These are phyloP conservation scores for Monascus ruber DNA, from an alignment of 2,329 filamentous ascomycete genomes.

Conservation along the genomic window DNA sequence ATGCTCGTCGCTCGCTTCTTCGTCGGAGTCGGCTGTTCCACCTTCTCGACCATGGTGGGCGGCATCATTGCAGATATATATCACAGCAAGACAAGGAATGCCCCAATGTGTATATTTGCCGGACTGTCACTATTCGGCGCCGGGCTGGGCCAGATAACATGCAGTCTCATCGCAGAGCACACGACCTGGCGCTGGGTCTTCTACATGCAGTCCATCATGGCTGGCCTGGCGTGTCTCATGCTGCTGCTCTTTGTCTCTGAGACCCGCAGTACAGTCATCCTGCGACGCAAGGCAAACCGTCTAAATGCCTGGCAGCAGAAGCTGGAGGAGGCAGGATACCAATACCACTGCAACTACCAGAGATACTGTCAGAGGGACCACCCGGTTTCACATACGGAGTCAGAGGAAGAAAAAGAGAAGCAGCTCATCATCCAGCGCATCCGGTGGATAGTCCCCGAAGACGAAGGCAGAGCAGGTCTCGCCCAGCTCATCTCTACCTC, in stretches of 20 bases:
- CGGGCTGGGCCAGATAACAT: conserved; percentile 63
- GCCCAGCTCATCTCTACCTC: conserved; percentile 61
- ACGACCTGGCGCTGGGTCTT: conserved; percentile 77
- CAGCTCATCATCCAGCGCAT: conserved; percentile 51
- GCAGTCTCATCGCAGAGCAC: conserved; percentile 56
- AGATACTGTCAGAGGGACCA: too few relatives aligned
- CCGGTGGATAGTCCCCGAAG: conserved; percentile 67
- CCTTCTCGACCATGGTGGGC: conserved; percentile 83
- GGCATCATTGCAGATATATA: conserved; percentile 84
- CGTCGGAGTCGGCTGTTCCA: conserved; percentile 61
- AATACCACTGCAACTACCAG: too few relatives aligned
- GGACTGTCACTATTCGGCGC: conserved; percentile 68
- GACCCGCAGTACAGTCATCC: conserved; percentile 67
- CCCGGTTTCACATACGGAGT: conserved; percentile 38
- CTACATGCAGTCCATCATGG: conserved; percentile 68
- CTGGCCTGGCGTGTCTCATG: conserved; percentile 50
- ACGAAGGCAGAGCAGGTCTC: conserved; percentile 63
- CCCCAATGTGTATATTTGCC: conserved; percentile 83
- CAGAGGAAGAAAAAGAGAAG: conserved; percentile 17
- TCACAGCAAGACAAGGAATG: conserved; percentile 65
- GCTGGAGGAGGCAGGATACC: conserved; percentile 55
- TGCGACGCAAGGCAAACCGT: conserved; percentile 60
- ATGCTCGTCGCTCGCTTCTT: conserved; percentile 69
- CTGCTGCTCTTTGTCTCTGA: conserved; percentile 66
- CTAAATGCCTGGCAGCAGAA: conserved; percentile 71